Conservation (phyloP, 2,329 filamentous ascomycete genomes). For the Penicillium thymicola region DNA sequence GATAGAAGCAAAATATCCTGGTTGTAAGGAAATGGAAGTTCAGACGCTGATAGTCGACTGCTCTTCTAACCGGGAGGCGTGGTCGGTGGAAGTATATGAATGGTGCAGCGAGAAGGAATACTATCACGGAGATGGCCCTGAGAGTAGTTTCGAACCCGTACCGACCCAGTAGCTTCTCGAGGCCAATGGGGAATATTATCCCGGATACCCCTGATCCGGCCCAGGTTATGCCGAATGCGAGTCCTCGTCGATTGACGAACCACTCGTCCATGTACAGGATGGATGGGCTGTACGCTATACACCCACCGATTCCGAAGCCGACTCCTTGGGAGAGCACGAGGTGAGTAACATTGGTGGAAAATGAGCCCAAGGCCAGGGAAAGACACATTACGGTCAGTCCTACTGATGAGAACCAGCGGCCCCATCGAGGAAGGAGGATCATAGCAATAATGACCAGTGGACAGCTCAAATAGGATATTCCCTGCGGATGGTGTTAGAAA, state of each 20-base stretch:
- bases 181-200: conserved; percentile 44
- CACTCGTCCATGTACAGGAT: conserved; percentile 51
- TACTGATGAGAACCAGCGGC: conserved; percentile 22
- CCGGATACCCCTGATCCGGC: conserved; percentile 39
- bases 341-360: conserved; percentile 22
- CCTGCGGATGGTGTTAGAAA: conserved; percentile 9
- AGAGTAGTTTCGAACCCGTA: conserved; percentile 48
- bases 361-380: conserved; percentile 25
- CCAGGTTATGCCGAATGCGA: conserved; percentile 47
- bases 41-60: conserved; percentile 37
- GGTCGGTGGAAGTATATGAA: conserved; percentile 41
- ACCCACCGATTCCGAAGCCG: conserved; percentile 46
- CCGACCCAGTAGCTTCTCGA: conserved; percentile 42
- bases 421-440: conserved; percentile 19
- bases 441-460: conserved; percentile 20
- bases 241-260: conserved; percentile 49
- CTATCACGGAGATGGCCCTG: conserved; percentile 40
- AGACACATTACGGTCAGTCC: conserved; percentile 24
- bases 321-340: conserved; percentile 29
- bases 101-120: conserved; percentile 21
- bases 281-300: conserved; percentile 48
- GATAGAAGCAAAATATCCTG: conserved; percentile 46
- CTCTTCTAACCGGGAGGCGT: conserved; percentile 36
- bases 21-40: conserved; percentile 37
- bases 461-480: conserved; percentile 26